These are phyloP conservation scores for Castanospermum australe DNA, from an alignment of 306 rosid species.

Conservation along the genomic window DNA sequence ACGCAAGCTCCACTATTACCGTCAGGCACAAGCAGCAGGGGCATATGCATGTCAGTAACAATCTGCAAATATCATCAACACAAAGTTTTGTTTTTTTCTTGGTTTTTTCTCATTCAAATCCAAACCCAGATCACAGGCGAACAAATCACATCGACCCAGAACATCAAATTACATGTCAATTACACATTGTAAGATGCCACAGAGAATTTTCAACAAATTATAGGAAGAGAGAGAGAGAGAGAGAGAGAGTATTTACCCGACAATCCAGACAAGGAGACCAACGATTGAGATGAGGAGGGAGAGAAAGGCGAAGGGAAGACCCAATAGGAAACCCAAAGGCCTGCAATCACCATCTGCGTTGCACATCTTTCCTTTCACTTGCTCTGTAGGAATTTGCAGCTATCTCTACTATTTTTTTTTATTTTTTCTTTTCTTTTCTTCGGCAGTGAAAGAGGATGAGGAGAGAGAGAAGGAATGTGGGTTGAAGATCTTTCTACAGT, in stretches of 20 bases:
- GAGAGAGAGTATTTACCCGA: conserved; percentile 41
- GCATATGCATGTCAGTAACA: conserved; percentile 74
- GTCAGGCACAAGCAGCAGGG: conserved; percentile 88
- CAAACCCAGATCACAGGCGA: background rate
- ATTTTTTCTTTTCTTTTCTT: background rate
- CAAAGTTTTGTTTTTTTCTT: background rate
- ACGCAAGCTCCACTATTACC: conserved; percentile 78
- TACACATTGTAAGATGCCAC: background rate
- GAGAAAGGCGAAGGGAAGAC: conserved; percentile 71
- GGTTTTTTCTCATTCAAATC: background rate
- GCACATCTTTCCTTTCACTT: conserved; percentile 39
- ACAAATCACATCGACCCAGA: background rate
- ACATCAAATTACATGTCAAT: background rate
- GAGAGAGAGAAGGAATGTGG: background rate
- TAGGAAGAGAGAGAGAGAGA: background rate
- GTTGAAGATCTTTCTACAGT: background rate
- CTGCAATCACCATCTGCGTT: conserved; percentile 65
- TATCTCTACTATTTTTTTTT: no score
- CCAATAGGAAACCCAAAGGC: conserved; percentile 68
- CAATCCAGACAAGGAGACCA: conserved; percentile 61
- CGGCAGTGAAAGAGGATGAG: background rate
- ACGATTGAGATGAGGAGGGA: conserved; percentile 55
- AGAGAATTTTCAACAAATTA: background rate
- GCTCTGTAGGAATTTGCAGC: no score
- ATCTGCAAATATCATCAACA: conserved; percentile 33